Conservation (phyloP, 345 rosid genomes). For the Acer negundo region DNA sequence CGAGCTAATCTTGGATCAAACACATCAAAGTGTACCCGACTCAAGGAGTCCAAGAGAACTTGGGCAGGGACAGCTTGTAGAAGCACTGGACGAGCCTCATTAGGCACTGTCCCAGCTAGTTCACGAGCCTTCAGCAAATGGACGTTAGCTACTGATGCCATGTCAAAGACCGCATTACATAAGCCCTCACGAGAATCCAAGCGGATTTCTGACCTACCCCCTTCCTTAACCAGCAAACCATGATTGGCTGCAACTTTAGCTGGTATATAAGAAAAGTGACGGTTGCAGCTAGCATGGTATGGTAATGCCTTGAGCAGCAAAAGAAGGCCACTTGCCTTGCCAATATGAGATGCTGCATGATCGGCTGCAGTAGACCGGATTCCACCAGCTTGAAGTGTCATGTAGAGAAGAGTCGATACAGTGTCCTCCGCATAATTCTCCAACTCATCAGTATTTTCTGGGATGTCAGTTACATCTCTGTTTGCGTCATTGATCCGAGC, state of each 20-base stretch:
- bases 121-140: constrained; percentile 86
- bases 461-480: constrained; percentile 65
- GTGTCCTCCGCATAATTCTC: constrained; percentile 93
- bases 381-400: constrained; percentile 88
- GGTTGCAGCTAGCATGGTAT: constrained; percentile 74
- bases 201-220: constrained; percentile 57
- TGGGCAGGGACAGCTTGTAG: constrained; percentile 82
- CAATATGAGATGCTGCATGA: constrained; percentile 90
- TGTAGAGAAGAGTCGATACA: constrained; percentile 71
- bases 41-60: constrained; percentile 65
- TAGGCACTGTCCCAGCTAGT: constrained; percentile 60
- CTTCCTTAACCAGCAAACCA: constrained; percentile 63
- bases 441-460: constrained; percentile 64
- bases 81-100: constrained; percentile 71
- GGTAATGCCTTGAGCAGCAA: constrained; percentile 78
- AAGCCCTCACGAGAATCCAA: constrained; percentile 68
- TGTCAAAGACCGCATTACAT: constrained; percentile 70
- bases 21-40: constrained; percentile 70
- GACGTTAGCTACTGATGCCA: constrained; percentile 82
- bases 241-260: constrained; percentile 68
- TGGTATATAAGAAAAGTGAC: constrained; percentile 71
- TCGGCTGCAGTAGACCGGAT: constrained; percentile 76
- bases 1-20: constrained; percentile 73
- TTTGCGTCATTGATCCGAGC: constrained; percentile 81
- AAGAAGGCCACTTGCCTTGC: constrained; percentile 92